Base-by-base conservation (phyloP, 2,329 filamentous ascomycete species). In the Corinectria fuckeliana region DNA sequence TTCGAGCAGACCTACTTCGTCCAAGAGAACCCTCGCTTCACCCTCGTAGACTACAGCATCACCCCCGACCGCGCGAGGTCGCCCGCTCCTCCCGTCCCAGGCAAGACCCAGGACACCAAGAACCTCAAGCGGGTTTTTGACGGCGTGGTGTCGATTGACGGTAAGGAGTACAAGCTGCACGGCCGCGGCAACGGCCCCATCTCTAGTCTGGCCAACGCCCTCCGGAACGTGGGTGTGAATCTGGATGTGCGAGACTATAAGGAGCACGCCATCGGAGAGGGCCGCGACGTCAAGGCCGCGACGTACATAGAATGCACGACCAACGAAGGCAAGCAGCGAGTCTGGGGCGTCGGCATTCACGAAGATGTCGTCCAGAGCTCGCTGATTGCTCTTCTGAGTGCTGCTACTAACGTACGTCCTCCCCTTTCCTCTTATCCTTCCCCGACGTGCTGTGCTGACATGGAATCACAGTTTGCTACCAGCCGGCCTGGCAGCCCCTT, bases 201-300 rank as follows among this genome's bases (percentile, higher is more conserved):
- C 69, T 97, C 93, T 3, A 92, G 91, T 63, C 80, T 98, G 72
- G 92, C 92, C 2, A 89, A 92, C 69, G 94, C 93, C 14, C 83
- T 99, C 41, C 86, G 87, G 68, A 82, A 83, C 14, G 79, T 98
- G 30, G 91, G 92, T 58, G 89, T 98, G 64, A 89, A 96, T 71
- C 82, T 98, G 21, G 94, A 98, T 72, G 92, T 98, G 50, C 86
- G 89, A 44, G 92, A 97, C 75, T 98, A 98, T 82, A 97, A 96
- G 81, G 95, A 98, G 77, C 94, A 98, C 78, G 90, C 93, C 25
- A 93, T 98, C 68, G 92, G 92, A 9, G 55, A 71, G 50, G 92
- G 91, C 61, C 86, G 88, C 57, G 87, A 92, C 61, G 92, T 94
- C 66, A 96, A 96, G 81, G 94, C 94, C n/a, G 94, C 93, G 2